Conservation (phyloP, 495 filamentous ascomycete genomes). For the Beverwykella pulmonaria region DNA sequence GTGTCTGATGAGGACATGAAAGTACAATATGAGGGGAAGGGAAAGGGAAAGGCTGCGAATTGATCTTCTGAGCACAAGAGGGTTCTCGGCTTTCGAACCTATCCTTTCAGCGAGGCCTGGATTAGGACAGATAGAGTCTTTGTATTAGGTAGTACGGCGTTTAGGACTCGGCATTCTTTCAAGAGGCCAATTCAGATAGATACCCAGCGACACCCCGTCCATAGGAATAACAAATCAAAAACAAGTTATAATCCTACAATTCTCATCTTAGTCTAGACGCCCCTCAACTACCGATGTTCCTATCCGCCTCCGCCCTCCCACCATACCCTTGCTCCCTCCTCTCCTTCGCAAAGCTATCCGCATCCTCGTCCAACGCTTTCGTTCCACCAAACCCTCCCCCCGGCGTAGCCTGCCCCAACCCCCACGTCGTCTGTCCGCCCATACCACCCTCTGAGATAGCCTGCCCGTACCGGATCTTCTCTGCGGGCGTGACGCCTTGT, state of each 20-base stretch:
- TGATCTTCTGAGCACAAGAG: neutral
- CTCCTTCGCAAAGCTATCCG: constrained; percentile 47
- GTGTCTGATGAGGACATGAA: constrained; percentile 27
- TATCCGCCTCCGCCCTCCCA: constrained; percentile 43
- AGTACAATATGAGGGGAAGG: constrained; percentile 30
- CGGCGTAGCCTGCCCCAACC: constrained; percentile 23
- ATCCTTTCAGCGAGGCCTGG: neutral
- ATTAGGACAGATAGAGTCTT: neutral
- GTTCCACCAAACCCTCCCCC: constrained; percentile 28
- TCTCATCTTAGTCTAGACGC: neutral
- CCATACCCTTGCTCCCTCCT: constrained; percentile 66
- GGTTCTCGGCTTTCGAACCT: too few relatives aligned
- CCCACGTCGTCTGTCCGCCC: constrained; percentile 46
- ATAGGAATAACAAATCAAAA: neutral
- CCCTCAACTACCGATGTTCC: constrained; percentile 59
- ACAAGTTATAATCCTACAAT: neutral
- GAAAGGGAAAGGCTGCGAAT: constrained; percentile 30
- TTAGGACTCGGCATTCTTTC: neutral
- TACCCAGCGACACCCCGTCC: neutral
- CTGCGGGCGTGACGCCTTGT: constrained; percentile 49
- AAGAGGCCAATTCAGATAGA: neutral
- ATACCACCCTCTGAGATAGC: constrained; percentile 59
- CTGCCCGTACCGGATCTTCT: constrained; percentile 57
- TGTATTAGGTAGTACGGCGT: constrained; percentile 2
- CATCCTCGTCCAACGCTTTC: constrained; percentile 26